Base-by-base conservation (phyloP, 352 stramenopile species). In the Pythium periplocum region DNA sequence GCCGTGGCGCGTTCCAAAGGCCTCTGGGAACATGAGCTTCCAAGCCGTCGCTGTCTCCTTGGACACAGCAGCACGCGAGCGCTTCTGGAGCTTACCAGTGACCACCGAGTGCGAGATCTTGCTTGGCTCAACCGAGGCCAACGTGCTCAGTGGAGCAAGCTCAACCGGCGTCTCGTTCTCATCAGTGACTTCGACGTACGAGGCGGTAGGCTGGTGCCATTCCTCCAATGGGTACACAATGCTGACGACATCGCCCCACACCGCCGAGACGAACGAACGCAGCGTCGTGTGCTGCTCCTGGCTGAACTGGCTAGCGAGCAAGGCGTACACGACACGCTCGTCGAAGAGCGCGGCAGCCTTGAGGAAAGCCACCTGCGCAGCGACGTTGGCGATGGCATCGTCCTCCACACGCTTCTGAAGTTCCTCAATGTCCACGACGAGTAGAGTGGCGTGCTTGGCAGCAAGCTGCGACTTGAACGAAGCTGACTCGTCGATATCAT, bases 21-120 rank as follows among this genome's bases (percentile, higher is more conserved):
- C 60, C 12, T 75, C 68, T 2, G 66, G 72, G 68, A 92, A 93
- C 53, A 85, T 71, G 10, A 90, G 37, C 53, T 84, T 71, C 78
- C 78, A 89, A 46, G 75, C 74, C 11, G 72, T 81, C 66, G 73
- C 71, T 17, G 75, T 89, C 47, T 78, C 73, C 33, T 69, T 68
- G 30, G 73, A 86, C 34, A 84, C 67, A 32, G 57, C 51, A 4
- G 32, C 45, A 9, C 68, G 73, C 46, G 64, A 59, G 41, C 78
- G 75, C 65, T 86, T 86, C 32, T 54, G 36, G 41, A 69, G 70
- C 11, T 66, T 48, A 6, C 47, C 49, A 33, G 42, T 46, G 9
- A 59, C 44, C 8, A 72, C 47, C 36, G 59, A 66, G 59, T 75
- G 61, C 44, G 70, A 69, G 40, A 87, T 64, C 64, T 88, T 86